A percentile compares a stretch with the other conserved stretches of the same genome.
Evolutionary conservation across 2,329 filamentous ascomycete genomes (phyloP).

Genomic region (Penicillium brevicompactum): DNA sequence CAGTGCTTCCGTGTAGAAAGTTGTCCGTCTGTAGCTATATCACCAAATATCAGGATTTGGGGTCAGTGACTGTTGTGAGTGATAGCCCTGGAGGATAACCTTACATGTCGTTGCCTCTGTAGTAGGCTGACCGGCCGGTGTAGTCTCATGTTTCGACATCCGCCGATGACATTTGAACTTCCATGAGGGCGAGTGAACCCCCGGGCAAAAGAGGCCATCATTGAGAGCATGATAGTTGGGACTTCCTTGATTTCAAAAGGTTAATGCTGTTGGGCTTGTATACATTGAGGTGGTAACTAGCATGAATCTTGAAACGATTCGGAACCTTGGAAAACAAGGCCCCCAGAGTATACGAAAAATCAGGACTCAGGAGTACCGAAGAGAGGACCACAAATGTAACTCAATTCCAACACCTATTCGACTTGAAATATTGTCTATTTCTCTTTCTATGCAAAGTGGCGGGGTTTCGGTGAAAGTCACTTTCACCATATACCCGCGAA

Average conservation of each 20-base stretch:
- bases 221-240: background rate
- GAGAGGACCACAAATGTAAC: too few relatives aligned
- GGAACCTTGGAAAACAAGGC: too few relatives aligned
- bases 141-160: background rate
- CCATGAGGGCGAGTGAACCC: background rate
- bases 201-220: background rate
- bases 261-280: background rate
- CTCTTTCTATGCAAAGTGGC: background rate
- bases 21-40: conserved; percentile 61
- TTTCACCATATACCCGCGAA: conserved; percentile 10
- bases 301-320: too few relatives aligned
- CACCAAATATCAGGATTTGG: conserved; percentile 41
- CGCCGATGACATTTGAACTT: background rate
- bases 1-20: conserved; percentile 94
- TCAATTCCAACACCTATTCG: background rate
- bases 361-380: too few relatives aligned
- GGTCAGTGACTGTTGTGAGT: background rate
- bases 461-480: background rate
- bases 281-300: too few relatives aligned
- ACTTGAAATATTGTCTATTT: background rate
- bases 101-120: background rate
- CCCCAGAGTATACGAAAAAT: too few relatives aligned
- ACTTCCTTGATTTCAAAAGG: background rate
- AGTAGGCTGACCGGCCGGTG: background rate
- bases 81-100: too few relatives aligned